Evolutionary conservation across 73 alveolate species (phyloP), one percentile per base, ranked within the genome.

Genomic region (Paramecium biaurelia): DNA sequence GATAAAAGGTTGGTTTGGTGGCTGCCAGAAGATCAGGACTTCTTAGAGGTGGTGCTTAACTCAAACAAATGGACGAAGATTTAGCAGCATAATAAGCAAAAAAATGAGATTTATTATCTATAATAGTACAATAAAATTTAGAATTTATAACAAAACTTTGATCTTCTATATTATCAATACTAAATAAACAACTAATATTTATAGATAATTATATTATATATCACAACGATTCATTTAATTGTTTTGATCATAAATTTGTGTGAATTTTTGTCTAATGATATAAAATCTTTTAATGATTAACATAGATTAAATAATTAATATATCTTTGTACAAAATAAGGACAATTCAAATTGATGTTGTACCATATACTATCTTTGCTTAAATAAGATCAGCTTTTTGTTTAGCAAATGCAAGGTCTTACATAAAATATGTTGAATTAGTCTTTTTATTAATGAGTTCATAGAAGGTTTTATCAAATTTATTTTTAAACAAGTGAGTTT

Each of bases 11-110:
- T 82, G 98, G 98, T 92, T 95, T 96, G 56, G 94, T 96, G 58
- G 98, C 98, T 68, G 98, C 98, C 92, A 95, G 98, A 92, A 95
- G 98, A 95, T 95, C 98, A 53, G 98, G 98, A 41, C 93, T 93
- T 23, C 90, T 96, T 34, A 96, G 98, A 95, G 98, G 98, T 89
- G 96, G 96, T 74, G 87, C 87, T 23, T 37, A 74, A 74, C 87
- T 74, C 38, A 74, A 74, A 74, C 37, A 85, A 41, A 28, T 74
- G 59, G 87, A 74, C 87, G 87, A 74, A 41, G 87, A 74, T 74
- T 37, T 74, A 23, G 59, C 57, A 9, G 59, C 57, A n/a, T 15
- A 34, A 37, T 37, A 41, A 74, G 59, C 57, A 37, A 74, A 74
- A 41, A 74, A 74, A 74, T 74, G 87, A 74, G 37, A 74, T 74